phyloP scores from a whole-genome alignment of 1,139 yeast genomes.

The Candida neerlandica region DNA sequence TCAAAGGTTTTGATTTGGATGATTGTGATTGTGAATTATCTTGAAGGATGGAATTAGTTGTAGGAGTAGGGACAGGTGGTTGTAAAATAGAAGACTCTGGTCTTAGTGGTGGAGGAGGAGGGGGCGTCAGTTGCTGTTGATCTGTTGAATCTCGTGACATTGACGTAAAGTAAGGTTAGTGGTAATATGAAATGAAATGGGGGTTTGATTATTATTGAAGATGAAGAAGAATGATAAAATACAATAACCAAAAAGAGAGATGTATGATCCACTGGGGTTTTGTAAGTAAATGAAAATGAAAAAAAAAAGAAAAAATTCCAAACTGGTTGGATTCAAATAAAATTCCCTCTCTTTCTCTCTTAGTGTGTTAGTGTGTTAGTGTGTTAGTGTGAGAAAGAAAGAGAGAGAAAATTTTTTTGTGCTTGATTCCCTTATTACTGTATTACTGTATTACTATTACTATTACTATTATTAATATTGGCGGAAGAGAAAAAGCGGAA shows the following conservation, averaged over 20 bases:
- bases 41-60: background rate
- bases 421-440: no score
- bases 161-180: background rate
- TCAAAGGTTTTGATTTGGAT: background rate
- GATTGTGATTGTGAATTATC: background rate
- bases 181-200: background rate
- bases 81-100: conserved; percentile 6
- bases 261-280: background rate
- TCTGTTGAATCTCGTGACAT: conserved; percentile 5
- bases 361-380: no score
- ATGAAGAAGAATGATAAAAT: background rate
- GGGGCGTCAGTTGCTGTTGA: background rate
- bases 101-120: background rate
- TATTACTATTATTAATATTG: no score
- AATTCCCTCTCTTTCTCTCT: background rate
- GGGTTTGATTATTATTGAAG: no score
- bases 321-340: no score
- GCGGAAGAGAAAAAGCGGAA: no score
- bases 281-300: no score
- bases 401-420: no score
- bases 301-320: no score
- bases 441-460: no score
- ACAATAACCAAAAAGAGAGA: no score
- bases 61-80: background rate
- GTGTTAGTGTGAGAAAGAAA: no score